Evolutionary conservation across 129 eudicot genomes (phyloP), one percentile per base, ranked within the genome.

Genomic region (Helichrysum umbraculigerum): DNA sequence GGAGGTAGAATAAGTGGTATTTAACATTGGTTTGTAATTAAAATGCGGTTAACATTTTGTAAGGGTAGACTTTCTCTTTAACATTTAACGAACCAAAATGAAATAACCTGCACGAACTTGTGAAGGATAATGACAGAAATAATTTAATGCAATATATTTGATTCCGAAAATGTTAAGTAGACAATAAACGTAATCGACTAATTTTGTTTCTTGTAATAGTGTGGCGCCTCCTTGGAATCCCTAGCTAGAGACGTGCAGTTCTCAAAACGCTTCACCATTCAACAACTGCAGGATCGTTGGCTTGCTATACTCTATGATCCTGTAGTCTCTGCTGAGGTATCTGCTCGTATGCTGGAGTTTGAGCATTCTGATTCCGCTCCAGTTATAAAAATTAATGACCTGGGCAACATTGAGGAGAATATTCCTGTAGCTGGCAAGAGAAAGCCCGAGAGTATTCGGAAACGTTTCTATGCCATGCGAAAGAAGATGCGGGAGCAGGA

Each of bases 281-380:
- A 88, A 68, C 88, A 93, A 75, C 78, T 85, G 51, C 84, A 77
- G 73, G 88, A 90, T 62, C 89, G 88, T 64, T 93, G 97, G 91
- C 84, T 75, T 81, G 84, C 91, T 63, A 82, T 86, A 30, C 89
- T 82, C 39, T 85, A 90, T 44, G 87, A 90, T 70, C 91, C 87
- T 0, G 67, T 57, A 68, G 83, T 85, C 77, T 79, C 93, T 71
- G 63, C 62, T 3, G 83, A 88, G 83, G 79, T 88, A 39, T 82
- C 89, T 70, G 84, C 78, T 58, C 83, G 64, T 19, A 88, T 88
- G 86, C 42, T 79, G 12, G 87, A 87, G 81, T 56, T 79, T 61
- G 89, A 85, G 77, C 83, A 61, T 42, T 77, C 83, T 22, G 62
- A 78, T 47, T 80, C 85, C 34, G 32, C 78, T 30, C 60, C 63